Evolutionary conservation across 139 green algal genomes (phyloP).

Genomic region (Tetratostichococcus sp.): DNA sequence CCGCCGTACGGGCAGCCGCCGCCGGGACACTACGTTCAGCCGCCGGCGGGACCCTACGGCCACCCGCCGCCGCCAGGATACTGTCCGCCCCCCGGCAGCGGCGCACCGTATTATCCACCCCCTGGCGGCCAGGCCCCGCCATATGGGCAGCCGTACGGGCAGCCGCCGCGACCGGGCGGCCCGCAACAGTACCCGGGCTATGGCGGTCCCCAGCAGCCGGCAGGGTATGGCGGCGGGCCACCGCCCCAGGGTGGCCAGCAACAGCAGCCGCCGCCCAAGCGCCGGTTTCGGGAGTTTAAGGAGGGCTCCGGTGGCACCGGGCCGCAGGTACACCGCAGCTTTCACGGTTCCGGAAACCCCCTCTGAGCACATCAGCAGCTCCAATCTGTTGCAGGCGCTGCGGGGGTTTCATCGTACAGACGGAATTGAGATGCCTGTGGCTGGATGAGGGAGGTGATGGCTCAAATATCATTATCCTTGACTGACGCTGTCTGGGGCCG

Average conservation of each 20-base stretch:
- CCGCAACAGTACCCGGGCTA: background rate
- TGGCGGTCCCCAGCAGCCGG: background rate
- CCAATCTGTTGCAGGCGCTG: too few species aligned
- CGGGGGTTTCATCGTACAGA: too few species aligned
- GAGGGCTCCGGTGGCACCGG: background rate
- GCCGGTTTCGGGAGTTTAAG: slow-evolving; percentile 25
- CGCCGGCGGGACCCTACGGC: background rate
- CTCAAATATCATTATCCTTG: background rate
- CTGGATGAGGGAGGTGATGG: too few species aligned
- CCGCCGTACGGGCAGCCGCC: background rate
- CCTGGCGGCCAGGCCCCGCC: background rate
- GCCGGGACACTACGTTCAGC: background rate
- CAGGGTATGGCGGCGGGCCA: background rate
- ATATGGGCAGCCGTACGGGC: background rate
- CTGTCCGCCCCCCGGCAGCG: background rate
- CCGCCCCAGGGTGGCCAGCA: background rate
- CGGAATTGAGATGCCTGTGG: too few species aligned
- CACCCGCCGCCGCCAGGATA: background rate
- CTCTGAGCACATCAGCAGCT: background rate
- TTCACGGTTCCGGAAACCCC: too few species aligned
- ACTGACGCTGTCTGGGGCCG: background rate
- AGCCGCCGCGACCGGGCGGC: background rate
- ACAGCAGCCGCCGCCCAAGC: slow-evolving; percentile 20
- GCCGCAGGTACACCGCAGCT: background rate
- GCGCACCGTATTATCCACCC: background rate